Conservation (phyloP, 2,329 filamentous ascomycete species). For the Bipolaris gigantea region DNA sequence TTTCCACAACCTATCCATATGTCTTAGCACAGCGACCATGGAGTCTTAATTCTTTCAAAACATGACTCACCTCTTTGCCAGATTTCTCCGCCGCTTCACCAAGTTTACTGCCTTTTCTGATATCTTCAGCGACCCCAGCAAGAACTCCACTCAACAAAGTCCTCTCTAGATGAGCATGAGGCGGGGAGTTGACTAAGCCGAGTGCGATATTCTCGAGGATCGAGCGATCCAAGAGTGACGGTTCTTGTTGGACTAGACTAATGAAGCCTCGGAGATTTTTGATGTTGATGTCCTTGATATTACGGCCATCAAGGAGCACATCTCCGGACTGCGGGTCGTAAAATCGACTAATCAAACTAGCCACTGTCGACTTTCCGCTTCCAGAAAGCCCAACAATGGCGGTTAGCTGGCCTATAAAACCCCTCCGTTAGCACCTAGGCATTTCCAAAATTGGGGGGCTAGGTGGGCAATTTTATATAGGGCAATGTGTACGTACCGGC, state of each 20-base stretch:
- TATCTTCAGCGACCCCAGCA: slow-evolving; percentile 54
- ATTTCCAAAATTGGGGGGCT: too few relatives aligned
- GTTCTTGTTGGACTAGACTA: slow-evolving; percentile 55
- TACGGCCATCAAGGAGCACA: slow-evolving; percentile 58
- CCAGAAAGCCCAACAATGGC: slow-evolving; percentile 50
- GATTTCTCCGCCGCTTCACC: slow-evolving; percentile 20
- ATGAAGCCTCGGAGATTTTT: slow-evolving; percentile 43
- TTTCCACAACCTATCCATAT: slow-evolving; percentile 41
- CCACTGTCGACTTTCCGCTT: slow-evolving; percentile 49
- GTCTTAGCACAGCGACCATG: not conserved
- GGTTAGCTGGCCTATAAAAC: slow-evolving; percentile 39
- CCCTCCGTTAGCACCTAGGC: not conserved
- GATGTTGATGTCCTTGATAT: slow-evolving; percentile 45
- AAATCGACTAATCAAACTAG: slow-evolving; percentile 42
- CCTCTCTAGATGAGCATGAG: slow-evolving; percentile 47
- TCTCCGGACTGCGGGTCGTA: slow-evolving; percentile 57
- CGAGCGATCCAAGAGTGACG: slow-evolving; percentile 54
- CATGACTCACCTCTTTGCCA: slow-evolving; percentile 15
- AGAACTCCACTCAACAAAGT: slow-evolving; percentile 56
- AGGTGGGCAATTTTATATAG: not conserved
- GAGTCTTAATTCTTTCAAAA: not conserved
- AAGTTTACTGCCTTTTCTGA: slow-evolving; percentile 56
- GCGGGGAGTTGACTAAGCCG: slow-evolving; percentile 51
- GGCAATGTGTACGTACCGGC: slow-evolving; percentile 16
- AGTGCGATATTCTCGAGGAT: slow-evolving; percentile 59